A percentile compares a stretch with the other conserved stretches of the same genome.
Evolutionary conservation across 352 stramenopile species (phyloP).

Genomic region (Globisporangium perplexum): DNA sequence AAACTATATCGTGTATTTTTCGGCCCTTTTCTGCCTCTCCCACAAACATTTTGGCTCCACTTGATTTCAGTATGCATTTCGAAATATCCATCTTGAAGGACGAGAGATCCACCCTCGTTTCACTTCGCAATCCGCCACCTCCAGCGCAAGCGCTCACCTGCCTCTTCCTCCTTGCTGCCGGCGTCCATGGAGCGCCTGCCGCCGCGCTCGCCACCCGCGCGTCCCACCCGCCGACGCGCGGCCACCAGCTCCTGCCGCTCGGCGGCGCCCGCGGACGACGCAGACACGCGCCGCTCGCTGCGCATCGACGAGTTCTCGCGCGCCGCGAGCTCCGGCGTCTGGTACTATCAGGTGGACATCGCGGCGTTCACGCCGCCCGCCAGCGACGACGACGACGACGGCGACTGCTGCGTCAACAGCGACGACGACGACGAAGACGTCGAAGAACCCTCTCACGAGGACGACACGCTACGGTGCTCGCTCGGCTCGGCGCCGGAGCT

Average conservation of each 20-base stretch:
- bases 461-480: conserved; percentile 6
- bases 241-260: neutral
- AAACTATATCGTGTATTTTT: no score
- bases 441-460: conserved; percentile 17
- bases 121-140: neutral
- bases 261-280: conserved; percentile 9
- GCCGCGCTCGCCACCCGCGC: neutral
- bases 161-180: no score
- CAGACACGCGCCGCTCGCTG: conserved; percentile 21
- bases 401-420: conserved; percentile 9
- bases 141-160: neutral
- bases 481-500: neutral
- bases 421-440: conserved; percentile 5
- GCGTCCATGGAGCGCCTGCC: neutral
- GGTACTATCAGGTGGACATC: conserved; percentile 71
- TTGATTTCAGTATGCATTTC: no score
- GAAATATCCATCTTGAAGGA: no score
- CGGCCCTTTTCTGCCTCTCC: no score
- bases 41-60: neutral
- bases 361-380: conserved; percentile 15
- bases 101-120: no score
- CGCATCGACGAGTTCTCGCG: conserved; percentile 47
- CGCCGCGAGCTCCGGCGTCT: conserved; percentile 37
- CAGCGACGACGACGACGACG: conserved; percentile 6
- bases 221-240: neutral